Evolutionary conservation across 1,284 basidiomycete genomes (phyloP).

Genomic region (Neonothopanus nambi): DNA sequence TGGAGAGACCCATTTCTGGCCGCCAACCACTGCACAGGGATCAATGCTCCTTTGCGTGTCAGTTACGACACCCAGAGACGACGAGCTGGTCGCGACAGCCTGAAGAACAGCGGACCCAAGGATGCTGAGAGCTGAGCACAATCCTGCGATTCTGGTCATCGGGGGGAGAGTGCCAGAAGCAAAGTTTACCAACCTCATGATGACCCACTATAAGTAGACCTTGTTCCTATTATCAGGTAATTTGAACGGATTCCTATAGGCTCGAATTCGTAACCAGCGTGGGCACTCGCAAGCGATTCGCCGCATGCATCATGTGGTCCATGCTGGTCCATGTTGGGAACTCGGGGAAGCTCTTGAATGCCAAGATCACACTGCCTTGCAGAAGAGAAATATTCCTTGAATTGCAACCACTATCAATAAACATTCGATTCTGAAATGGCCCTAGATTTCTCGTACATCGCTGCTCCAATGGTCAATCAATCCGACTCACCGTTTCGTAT

Average conservation of each 20-base stretch:
- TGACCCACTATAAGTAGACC: neutral
- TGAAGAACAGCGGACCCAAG: neutral
- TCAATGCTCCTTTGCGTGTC: constrained; percentile 21
- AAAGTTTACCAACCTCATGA: neutral
- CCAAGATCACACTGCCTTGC: too few relatives aligned
- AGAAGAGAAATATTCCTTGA: too few relatives aligned
- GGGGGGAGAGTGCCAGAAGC: neutral
- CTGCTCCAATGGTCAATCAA: constrained; percentile 74
- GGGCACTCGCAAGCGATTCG: too few relatives aligned
- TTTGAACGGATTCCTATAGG: neutral
- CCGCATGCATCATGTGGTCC: too few relatives aligned
- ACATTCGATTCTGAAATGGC: too few relatives aligned
- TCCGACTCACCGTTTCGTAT: constrained; percentile 71
- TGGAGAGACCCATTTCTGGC: constrained; percentile 43
- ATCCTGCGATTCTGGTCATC: neutral
- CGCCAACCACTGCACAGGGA: constrained; percentile 39
- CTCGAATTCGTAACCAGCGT: too few relatives aligned
- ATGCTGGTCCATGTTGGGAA: too few relatives aligned
- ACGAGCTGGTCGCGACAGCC: neutral
- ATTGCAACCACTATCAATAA: too few relatives aligned
- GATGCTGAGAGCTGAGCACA: neutral
- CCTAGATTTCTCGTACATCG: constrained; percentile 40
- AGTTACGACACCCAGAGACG: neutral
- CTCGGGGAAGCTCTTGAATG: too few relatives aligned
- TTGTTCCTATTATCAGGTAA: neutral